Conservation (phyloP, 352 stramenopile genomes). For the Phytophthora meadii region DNA sequence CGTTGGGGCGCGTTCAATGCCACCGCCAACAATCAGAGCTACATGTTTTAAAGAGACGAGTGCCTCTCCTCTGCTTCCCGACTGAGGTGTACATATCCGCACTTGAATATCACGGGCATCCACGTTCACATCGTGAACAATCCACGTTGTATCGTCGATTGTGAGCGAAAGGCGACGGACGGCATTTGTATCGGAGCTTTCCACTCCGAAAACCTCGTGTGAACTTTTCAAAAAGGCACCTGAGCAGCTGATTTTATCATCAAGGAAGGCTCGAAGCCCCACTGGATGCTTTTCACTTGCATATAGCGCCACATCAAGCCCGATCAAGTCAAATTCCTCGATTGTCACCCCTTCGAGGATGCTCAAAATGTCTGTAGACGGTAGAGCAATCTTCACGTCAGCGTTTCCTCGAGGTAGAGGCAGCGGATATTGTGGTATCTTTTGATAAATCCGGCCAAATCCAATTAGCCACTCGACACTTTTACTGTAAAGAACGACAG, state of each 20-base stretch:
- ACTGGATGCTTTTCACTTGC: conserved; percentile 71
- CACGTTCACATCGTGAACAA: conserved; percentile 55
- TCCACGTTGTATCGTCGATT: conserved; percentile 35
- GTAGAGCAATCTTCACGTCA: neutral
- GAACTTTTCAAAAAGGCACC: conserved; percentile 45
- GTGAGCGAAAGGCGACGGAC: conserved; percentile 36
- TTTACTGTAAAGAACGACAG: conserved; percentile 78
- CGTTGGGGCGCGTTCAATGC: conserved; percentile 29
- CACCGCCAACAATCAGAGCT: conserved; percentile 57
- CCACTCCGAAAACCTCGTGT: conserved; percentile 33
- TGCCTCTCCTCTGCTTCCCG: conserved; percentile 69
- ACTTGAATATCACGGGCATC: conserved; percentile 68
- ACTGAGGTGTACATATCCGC: conserved; percentile 66
- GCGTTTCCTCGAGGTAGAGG: conserved; percentile 20
- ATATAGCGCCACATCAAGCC: conserved; percentile 76
- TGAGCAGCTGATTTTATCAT: conserved; percentile 59
- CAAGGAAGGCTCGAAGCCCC: conserved; percentile 73
- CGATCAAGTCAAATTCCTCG: conserved; percentile 66
- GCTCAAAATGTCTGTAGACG: conserved; percentile 16
- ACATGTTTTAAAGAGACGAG: conserved; percentile 67
- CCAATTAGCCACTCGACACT: conserved; percentile 79
- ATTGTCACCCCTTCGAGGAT: conserved; percentile 57
- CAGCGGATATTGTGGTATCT: conserved; percentile 36
- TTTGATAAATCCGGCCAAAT: conserved; percentile 60
- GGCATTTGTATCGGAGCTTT: neutral